Percentiles rank a stretch among this genome's conserved stretches.
phyloP scores from a whole-genome alignment of 345 rosid species.

The Euphorbia lathyris region DNA sequence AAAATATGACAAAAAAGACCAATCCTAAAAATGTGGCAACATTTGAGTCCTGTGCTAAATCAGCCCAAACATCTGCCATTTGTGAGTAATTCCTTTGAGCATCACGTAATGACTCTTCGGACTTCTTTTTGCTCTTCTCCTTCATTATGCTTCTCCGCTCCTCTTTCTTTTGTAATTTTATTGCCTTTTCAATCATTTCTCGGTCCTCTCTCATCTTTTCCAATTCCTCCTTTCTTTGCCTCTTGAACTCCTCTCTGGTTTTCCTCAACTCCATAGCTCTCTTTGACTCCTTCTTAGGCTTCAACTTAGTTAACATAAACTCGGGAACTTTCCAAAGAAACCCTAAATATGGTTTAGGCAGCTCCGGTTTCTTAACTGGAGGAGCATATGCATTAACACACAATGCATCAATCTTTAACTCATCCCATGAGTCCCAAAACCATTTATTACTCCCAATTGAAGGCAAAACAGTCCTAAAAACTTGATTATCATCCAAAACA shows the following conservation, averaged over 20 bases:
- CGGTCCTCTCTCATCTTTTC: slow-evolving; percentile 56
- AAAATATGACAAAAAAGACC: slow-evolving; percentile 74
- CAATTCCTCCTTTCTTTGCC: slow-evolving; percentile 54
- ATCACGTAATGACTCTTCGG: slow-evolving; percentile 58
- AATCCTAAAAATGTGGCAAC: slow-evolving; percentile 66
- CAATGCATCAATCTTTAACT: slow-evolving; percentile 51
- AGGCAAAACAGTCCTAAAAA: slow-evolving; percentile 78
- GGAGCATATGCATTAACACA: slow-evolving; percentile 81
- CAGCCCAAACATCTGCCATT: slow-evolving; percentile 62
- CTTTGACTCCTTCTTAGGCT: slow-evolving; percentile 73
- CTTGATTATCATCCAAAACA: slow-evolving; percentile 77
- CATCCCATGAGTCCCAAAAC: slow-evolving; percentile 87
- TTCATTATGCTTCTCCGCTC: slow-evolving; percentile 54
- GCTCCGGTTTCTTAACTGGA: slow-evolving; percentile 69
- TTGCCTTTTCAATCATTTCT: slow-evolving; percentile 62
- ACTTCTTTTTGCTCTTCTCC: slow-evolving; percentile 52
- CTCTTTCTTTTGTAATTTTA: slow-evolving; percentile 56
- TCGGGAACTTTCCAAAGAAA: slow-evolving; percentile 67
- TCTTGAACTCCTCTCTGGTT: slow-evolving; percentile 62
- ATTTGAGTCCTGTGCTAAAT: slow-evolving; percentile 59
- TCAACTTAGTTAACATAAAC: slow-evolving; percentile 42
- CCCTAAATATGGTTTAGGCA: slow-evolving; percentile 73
- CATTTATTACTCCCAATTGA: slow-evolving; percentile 56
- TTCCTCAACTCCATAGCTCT: slow-evolving; percentile 60
- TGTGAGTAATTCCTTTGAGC: slow-evolving; percentile 48